A percentile compares a stretch with the other conserved stretches of the same genome.
These are phyloP conservation scores for Suillus clintonianus DNA, from an alignment of 768 basidiomycete species.

Conservation along the genomic window DNA sequence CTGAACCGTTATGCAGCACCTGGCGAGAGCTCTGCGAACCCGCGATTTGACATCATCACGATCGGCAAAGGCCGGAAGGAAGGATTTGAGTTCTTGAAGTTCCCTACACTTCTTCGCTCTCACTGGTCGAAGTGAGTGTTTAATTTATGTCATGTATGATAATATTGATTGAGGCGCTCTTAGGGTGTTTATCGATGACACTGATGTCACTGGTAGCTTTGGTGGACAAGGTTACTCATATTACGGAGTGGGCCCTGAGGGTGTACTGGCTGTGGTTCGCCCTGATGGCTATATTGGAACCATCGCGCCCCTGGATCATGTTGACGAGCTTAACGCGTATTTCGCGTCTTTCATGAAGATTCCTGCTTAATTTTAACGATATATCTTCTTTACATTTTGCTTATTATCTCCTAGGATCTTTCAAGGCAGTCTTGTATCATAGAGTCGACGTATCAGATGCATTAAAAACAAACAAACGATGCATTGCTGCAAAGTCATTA, in stretches of 20 bases:
- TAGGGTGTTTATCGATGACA: conserved; percentile 65
- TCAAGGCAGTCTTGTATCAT: background rate
- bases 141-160: background rate
- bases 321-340: conserved; percentile 43
- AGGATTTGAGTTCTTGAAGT: conserved; percentile 29
- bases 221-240: conserved; percentile 59
- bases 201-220: conserved; percentile 40
- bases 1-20: conserved; percentile 23
- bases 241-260: conserved; percentile 44
- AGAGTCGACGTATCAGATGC: background rate
- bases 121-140: conserved; percentile 46
- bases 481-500: too few relatives aligned
- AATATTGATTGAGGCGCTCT: background rate
- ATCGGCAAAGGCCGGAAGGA: conserved; percentile 34
- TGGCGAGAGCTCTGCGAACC: conserved; percentile 22
- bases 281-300: conserved; percentile 59
- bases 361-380: background rate
- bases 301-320: conserved; percentile 48
- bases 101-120: conserved; percentile 34
- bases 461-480: background rate
- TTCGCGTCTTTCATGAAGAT: conserved; percentile 44
- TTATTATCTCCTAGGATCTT: background rate
- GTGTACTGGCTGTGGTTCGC: conserved; percentile 31
- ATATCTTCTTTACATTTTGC: background rate
- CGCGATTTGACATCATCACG: conserved; percentile 33